Evolutionary conservation across 345 rosid genomes (phyloP), one percentile per base, ranked within the genome.

Genomic region (Euphorbia peplus): DNA sequence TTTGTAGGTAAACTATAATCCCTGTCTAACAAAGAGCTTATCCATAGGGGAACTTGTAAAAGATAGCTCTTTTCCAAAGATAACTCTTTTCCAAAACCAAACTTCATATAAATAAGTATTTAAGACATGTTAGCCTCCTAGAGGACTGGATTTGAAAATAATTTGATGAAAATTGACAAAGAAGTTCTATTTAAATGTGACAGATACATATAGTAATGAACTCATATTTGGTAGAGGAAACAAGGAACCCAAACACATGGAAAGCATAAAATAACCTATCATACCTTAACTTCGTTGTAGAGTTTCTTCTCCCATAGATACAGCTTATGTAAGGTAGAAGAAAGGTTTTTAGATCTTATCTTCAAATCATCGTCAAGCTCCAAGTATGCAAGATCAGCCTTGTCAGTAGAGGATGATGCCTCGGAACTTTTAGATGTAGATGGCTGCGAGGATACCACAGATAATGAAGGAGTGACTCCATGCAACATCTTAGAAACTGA

Each of bases 271-370:
- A 47, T 0, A 63, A 63, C 18, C 37, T 24, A 72, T 16, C 66
- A 63, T 85, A 92, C 99, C 96, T 95, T 95, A 12, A 92, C 99
- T 83, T 95, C 98, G 26, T 80, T 77, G 62, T 80, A 87, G 63
- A 92, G 87, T 75, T 95, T 95, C 92, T 90, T 92, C 88, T 92
- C 99, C 99, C 95, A 95, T 37, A 92, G 88, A 78, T 80, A 69
- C 9, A 95, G 83, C 76, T 90, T 95, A 42, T 82, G 97, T 81
- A 95, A 76, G 21, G 92, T 92, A 15, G 99, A 87, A 29, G 99
- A 92, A 69, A 95, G 97, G 70, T 88, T 89, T 63, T 85, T 83
- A 0, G 91, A 82, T 69, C 90, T 86, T 55, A 73, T 79, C 12
- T 84, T 83, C 80, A 89, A 69, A 64, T 95, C 97, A 78, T 92